A percentile compares a stretch with the other conserved stretches of the same genome.
These are phyloP conservation scores for Talaromyces sp. DNA, from an alignment of 2,329 filamentous ascomycete species.

Conservation along the genomic window DNA sequence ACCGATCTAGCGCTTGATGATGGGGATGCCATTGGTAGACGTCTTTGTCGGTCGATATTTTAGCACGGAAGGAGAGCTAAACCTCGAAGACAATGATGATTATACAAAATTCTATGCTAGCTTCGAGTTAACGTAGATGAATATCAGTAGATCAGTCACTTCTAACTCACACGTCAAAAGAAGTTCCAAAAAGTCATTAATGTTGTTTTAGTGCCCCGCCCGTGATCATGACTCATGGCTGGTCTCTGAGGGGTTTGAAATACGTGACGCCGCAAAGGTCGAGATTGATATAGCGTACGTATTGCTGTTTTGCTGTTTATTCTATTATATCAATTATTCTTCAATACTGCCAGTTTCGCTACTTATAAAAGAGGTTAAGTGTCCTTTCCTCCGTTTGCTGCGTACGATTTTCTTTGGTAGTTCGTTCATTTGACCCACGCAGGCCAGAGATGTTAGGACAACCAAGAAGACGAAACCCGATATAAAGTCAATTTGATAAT, in stretches of 20 bases:
- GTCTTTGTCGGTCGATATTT: neutral
- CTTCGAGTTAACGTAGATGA: neutral
- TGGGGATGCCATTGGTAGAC: neutral
- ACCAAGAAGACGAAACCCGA: neutral
- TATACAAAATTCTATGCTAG: neutral
- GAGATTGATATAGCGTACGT: neutral
- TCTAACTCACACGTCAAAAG: too few relatives aligned
- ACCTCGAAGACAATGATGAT: neutral
- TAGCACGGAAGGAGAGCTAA: neutral
- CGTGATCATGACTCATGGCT: neutral
- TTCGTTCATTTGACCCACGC: neutral
- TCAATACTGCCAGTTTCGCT: neutral
- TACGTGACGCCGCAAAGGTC: neutral
- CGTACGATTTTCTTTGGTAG: neutral
- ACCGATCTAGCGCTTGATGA: neutral
- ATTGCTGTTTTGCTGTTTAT: neutral
- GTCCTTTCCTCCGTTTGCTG: neutral
- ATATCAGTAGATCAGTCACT: too few relatives aligned
- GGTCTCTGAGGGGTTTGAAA: neutral
- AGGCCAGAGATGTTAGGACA: too few relatives aligned
- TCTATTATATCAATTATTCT: neutral
- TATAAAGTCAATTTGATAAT: neutral
- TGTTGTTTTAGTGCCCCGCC: neutral
- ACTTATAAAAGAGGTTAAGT: too few relatives aligned
- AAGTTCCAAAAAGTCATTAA: too few relatives aligned